Percentiles rank a stretch among this genome's conserved stretches.
Evolutionary conservation across 163 green algal species (phyloP).

Genomic region (Chlorella variabilis): DNA sequence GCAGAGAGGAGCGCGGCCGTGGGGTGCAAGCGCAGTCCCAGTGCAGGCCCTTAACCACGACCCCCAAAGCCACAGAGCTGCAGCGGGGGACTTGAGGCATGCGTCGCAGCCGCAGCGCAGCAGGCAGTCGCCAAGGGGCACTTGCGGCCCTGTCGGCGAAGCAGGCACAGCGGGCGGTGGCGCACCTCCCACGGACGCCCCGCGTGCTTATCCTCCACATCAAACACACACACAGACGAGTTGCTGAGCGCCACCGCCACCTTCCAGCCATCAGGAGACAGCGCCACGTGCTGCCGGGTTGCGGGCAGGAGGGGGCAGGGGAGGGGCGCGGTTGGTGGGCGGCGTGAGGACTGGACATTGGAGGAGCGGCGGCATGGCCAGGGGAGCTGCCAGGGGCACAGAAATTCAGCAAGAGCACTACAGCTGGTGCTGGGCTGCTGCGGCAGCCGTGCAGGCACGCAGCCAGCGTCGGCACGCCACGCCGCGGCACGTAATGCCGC

Average conservation of each 20-base stretch:
- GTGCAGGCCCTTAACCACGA: too few relatives aligned
- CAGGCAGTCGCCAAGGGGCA: too few relatives aligned
- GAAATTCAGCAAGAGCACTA: too few relatives aligned
- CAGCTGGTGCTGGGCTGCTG: too few relatives aligned
- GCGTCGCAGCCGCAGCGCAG: too few relatives aligned
- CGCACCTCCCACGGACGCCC: constrained; percentile 26
- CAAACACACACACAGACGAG: constrained; percentile 26
- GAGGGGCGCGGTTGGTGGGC: not conserved
- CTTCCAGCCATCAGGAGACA: constrained; percentile 34
- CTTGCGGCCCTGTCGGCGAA: constrained; percentile 2
- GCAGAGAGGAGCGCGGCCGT: too few relatives aligned
- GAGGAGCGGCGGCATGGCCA: not conserved
- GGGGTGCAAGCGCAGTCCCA: too few relatives aligned
- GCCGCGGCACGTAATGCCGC: not conserved
- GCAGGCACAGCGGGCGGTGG: not conserved
- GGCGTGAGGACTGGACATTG: not conserved
- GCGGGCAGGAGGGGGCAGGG: too few relatives aligned
- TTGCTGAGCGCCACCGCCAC: constrained; percentile 28
- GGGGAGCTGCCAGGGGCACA: not conserved
- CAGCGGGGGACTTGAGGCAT: too few relatives aligned
- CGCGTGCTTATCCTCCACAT: not conserved
- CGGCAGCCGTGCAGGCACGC: too few relatives aligned
- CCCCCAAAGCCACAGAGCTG: too few relatives aligned
- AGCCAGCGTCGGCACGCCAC: not conserved
- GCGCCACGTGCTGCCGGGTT: constrained; percentile 24